Percentiles rank a stretch among this genome's conserved stretches.
Evolutionary conservation across 352 stramenopile genomes (phyloP).

Genomic region (Elongisporangium prolatum): DNA sequence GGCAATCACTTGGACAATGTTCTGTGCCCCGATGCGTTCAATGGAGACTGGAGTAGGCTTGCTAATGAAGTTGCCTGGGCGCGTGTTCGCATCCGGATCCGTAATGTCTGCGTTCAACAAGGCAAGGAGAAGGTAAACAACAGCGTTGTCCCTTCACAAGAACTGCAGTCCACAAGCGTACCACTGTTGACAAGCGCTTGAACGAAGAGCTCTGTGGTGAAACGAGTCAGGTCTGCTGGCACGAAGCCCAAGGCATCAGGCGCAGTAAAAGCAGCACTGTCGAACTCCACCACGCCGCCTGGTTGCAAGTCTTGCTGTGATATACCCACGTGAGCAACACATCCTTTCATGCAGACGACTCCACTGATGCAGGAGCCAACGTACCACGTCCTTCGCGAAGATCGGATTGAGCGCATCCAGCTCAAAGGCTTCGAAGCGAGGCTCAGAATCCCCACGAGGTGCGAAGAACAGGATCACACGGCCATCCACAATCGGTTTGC

Average conservation of each 20-base stretch:
- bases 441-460: slow-evolving; percentile 26
- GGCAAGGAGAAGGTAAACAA: not conserved
- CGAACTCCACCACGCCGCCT: slow-evolving; percentile 57
- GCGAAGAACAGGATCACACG: slow-evolving; percentile 69
- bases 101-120: slow-evolving; percentile 30
- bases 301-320: slow-evolving; percentile 36
- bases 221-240: slow-evolving; percentile 42
- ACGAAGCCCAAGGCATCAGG: slow-evolving; percentile 59
- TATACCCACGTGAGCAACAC: not conserved
- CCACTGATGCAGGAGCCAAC: too few species aligned
- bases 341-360: not conserved
- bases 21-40: slow-evolving; percentile 14
- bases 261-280: slow-evolving; percentile 53
- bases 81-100: slow-evolving; percentile 62
- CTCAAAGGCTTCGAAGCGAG: slow-evolving; percentile 54
- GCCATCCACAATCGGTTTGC: slow-evolving; percentile 25
- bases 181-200: slow-evolving; percentile 64
- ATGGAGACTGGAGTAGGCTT: slow-evolving; percentile 38
- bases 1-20: slow-evolving; percentile 42
- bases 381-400: slow-evolving; percentile 62
- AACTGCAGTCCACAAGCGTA: slow-evolving; percentile 11
- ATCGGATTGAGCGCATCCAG: slow-evolving; percentile 49
- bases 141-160: not conserved
- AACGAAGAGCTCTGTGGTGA: slow-evolving; percentile 39
- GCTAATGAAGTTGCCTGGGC: slow-evolving; percentile 60